Base-by-base conservation (phyloP, 805 yeast genomes). In the Kluyveromyces aestuarii region DNA sequence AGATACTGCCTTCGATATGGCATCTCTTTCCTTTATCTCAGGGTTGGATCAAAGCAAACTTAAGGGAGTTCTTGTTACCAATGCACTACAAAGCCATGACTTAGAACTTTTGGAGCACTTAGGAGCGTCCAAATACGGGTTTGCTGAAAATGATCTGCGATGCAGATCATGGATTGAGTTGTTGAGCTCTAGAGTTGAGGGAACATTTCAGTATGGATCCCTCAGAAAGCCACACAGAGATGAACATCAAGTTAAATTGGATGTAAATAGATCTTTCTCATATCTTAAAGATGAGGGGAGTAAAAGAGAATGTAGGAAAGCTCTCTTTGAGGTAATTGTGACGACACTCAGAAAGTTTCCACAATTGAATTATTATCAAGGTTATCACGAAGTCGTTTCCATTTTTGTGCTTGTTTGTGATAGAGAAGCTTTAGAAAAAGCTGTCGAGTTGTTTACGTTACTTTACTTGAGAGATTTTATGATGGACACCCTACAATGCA, bases 381-480 rank as follows among this genome's bases (percentile, higher is more conserved):
- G 99, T 0, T 87, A 76, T 63, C 98, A 91, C 64, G 98, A 93
- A 58, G 71, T 93, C 18, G 89, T 87, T 1, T 74, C 86, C 37
- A 74, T 85, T 5, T 70, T 86, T 7, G 67, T 85, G 5, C 60
- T 83, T 16, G 77, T 83, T 1, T 78, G 80, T 49, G 63, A 49
- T 9, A 52, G 50, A 40, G 52, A 52, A 14, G 47, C 27, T 17
- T 37, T 33, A 19, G 37, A 19, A 4, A 56, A 58, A 18, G 57
- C 80, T 7, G 67, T 90, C 45, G 82, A 80, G 48, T 61, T 67
- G 30, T 68, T 88, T 43, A 73, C 93, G 0, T 54, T 84, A 8
- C 54, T 68, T 46, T 85, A 81, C 59, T 66, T 93, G 40, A 72
- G 98, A 44, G 99, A 91, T 65, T 93, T 81, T 61, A 84, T 91